Percentiles rank a stretch among this genome's conserved stretches.
phyloP scores from a whole-genome alignment of 495 filamentous ascomycete species.

The Penicillium chermesinum region DNA sequence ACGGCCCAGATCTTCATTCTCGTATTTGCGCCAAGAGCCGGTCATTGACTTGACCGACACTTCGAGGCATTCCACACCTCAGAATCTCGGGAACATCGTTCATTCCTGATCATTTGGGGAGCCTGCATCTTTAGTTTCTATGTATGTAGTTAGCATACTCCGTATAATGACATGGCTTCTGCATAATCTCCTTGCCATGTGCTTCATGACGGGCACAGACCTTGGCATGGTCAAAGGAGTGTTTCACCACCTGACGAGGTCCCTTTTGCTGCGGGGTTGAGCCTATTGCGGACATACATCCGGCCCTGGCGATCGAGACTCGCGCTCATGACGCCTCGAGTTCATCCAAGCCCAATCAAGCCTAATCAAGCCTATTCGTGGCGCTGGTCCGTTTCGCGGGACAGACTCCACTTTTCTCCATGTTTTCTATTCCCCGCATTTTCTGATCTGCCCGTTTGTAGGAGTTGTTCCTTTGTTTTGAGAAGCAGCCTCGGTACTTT shows the following conservation, averaged over 20 bases:
- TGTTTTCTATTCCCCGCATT: slow-evolving; percentile 26
- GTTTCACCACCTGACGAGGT: background rate
- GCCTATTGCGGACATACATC: slow-evolving; percentile 11
- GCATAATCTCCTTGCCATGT: background rate
- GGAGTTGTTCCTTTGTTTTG: background rate
- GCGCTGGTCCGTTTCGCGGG: background rate
- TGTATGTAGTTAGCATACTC: slow-evolving; percentile 5
- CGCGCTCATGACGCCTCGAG: slow-evolving; percentile 3
- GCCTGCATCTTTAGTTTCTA: background rate
- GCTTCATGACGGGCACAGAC: background rate
- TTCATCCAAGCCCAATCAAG: background rate
- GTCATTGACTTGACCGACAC: no score
- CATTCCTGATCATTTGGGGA: background rate
- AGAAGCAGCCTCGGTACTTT: slow-evolving; percentile 30
- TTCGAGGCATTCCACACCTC: no score
- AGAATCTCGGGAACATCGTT: background rate
- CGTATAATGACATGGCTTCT: background rate
- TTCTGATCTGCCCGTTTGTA: background rate
- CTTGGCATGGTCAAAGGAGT: background rate
- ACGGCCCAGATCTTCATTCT: no score
- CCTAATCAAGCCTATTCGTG: no score
- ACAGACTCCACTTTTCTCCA: slow-evolving; percentile 17
- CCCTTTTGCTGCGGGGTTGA: slow-evolving; percentile 18
- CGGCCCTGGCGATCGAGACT: slow-evolving; percentile 6
- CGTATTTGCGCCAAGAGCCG: no score